Conservation (phyloP, 1,284 basidiomycete species). For the Microbotryum scabiosae region DNA sequence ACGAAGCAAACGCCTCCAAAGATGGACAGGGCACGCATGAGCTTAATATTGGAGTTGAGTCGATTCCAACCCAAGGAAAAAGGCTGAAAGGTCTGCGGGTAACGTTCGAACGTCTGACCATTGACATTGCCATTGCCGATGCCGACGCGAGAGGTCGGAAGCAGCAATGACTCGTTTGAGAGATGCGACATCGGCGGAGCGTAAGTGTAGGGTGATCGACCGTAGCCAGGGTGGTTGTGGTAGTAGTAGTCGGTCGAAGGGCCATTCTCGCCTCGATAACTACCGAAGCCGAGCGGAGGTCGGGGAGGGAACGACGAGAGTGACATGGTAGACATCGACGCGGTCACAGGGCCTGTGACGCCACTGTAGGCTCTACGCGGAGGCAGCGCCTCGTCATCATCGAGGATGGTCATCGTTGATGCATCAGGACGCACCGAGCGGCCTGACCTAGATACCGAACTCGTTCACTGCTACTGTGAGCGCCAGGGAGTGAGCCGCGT, state of each 20-base stretch:
- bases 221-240: neutral
- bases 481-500: too few species aligned
- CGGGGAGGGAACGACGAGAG: slow-evolving; percentile 6
- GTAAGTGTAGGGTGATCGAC: neutral
- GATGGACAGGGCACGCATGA: neutral
- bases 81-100: neutral
- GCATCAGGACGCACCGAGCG: too few species aligned
- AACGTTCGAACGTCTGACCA: slow-evolving; percentile 1
- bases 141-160: too few species aligned
- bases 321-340: slow-evolving; percentile 1
- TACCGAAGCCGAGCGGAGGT: neutral
- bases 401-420: neutral
- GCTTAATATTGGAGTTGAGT: neutral
- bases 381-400: neutral
- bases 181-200: neutral
- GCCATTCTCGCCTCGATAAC: too few species aligned
- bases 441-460: too few species aligned
- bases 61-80: neutral
- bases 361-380: neutral
- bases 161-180: neutral
- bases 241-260: neutral
- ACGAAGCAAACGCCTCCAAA: slow-evolving; percentile 2
- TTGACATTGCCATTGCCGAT: neutral
- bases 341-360: neutral
- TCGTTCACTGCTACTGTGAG: too few species aligned